Conservation (phyloP, 1,139 yeast genomes). For the Yamadazyma mexicana region DNA sequence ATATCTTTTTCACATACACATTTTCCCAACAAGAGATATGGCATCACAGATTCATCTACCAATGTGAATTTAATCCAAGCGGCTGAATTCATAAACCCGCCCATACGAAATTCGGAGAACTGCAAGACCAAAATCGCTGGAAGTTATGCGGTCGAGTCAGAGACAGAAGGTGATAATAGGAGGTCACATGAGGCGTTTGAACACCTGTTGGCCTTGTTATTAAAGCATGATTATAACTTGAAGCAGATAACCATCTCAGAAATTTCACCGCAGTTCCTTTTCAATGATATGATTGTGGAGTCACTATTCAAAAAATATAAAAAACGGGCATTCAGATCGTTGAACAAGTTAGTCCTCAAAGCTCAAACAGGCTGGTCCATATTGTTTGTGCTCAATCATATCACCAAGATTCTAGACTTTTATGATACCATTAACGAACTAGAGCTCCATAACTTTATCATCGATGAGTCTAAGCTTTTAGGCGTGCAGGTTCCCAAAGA, state of each 20-base stretch:
- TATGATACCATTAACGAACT: constrained; percentile 48
- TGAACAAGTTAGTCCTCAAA: constrained; percentile 28
- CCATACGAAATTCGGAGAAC: constrained; percentile 23
- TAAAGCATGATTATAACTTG: constrained; percentile 35
- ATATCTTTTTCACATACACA: constrained; percentile 32
- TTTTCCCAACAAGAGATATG: constrained; percentile 21
- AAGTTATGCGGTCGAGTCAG: constrained; percentile 32
- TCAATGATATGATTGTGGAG: constrained; percentile 18
- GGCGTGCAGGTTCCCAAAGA: constrained; percentile 7
- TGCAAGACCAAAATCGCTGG: constrained; percentile 39
- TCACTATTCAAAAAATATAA: constrained; percentile 15
- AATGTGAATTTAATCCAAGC: constrained; percentile 31
- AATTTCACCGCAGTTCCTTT: constrained; percentile 52
- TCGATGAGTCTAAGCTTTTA: constrained; percentile 33
- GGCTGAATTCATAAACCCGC: constrained; percentile 37
- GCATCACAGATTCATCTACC: constrained; percentile 27
- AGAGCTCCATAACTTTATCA: constrained; percentile 45
- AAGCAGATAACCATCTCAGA: constrained; percentile 33
- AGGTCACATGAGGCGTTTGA: constrained; percentile 29
- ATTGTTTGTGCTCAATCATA: constrained; percentile 33
- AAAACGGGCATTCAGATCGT: constrained; percentile 21
- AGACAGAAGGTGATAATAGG: constrained; percentile 16
- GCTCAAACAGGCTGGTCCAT: constrained; percentile 51
- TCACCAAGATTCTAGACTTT: constrained; percentile 31
- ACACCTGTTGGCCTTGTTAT: constrained; percentile 22